These are phyloP conservation scores for Juglanconis sp. DNA, from an alignment of 2,329 filamentous ascomycete genomes.

Conservation along the genomic window DNA sequence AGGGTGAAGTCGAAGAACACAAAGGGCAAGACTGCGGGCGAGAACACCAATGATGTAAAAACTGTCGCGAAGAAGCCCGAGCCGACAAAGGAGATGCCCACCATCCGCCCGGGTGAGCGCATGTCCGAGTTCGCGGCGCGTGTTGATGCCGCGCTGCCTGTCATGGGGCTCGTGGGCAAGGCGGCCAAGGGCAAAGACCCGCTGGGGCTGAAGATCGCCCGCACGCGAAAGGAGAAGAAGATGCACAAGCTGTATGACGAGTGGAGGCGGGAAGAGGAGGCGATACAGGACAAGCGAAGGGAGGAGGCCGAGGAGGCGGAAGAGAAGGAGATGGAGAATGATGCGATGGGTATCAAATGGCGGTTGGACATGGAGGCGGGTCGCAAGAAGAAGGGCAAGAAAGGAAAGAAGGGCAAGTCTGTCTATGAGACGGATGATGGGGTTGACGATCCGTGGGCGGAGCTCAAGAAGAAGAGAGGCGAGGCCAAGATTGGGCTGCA, in stretches of 20 bases:
- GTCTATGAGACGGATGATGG: constrained; percentile 44
- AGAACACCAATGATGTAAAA: constrained; percentile 2
- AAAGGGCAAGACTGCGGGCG: constrained; percentile 22
- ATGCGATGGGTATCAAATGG: constrained; percentile 48
- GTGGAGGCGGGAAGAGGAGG: constrained; percentile 66
- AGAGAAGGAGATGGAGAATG: constrained; percentile 59
- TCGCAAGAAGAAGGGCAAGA: constrained; percentile 34
- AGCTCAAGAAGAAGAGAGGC: constrained; percentile 64
- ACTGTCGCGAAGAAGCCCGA: constrained; percentile 21
- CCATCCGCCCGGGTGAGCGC: constrained; percentile 79
- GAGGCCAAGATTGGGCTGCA: constrained; percentile 49
- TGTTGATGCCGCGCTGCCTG: constrained; percentile 79
- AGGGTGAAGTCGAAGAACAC: constrained; percentile 26
- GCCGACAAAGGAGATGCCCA: constrained; percentile 44
- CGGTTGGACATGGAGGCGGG: constrained; percentile 43
- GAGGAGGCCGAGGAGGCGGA: constrained; percentile 65
- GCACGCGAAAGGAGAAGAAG: constrained; percentile 80
- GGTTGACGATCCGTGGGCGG: constrained; percentile 71
- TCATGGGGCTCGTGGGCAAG: constrained; percentile 67
- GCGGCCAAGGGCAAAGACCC: constrained; percentile 61
- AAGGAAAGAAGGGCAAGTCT: constrained; percentile 35
- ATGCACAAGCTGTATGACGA: constrained; percentile 79
- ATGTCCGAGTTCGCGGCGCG: constrained; percentile 77
- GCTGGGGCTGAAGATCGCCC: constrained; percentile 61
- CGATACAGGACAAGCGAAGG: constrained; percentile 60